Base-by-base conservation (phyloP, 2,329 filamentous ascomycete genomes). In the Alternaria postmessia region DNA sequence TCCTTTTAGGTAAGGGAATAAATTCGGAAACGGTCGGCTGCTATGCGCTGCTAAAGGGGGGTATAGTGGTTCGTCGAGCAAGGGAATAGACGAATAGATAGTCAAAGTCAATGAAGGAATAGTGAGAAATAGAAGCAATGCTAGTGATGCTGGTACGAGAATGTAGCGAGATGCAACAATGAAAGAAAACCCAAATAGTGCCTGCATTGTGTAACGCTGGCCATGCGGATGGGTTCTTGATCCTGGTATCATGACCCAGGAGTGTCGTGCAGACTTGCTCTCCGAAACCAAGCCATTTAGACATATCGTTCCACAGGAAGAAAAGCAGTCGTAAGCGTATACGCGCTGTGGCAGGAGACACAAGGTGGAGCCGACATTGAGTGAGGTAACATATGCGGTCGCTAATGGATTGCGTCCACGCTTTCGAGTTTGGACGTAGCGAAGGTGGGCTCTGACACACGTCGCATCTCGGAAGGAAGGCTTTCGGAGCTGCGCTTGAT, bases 401-500 rank as follows among this genome's bases (percentile, higher is more conserved):
- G 43, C 61, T 69, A 76, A 61, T 75, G 73, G 42, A 74, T 59
- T 42, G 65, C 59, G 46, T 77, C 73, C 42, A 75, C 59, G 54
- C 62, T 70, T 64, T 77, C 74, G 30, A 74, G 58, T 64, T 76
- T 77, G 43, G 65, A 57, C 32, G 69, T 60, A 2, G 54, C 64
- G 56, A 76, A 77, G 44, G 73, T 72, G 38, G 74, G 69, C 53
- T 79, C 77, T 53, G 74, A 77, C 32, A 71, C 71, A 51, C 75
- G 76, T 62, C 77, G 77, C 60, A 78, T 71, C 22, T 64, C 68
- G 30, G 69, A 72, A 16, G 69, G 61, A 30, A 78, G 62, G 64
- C 68, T 75, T 54, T 76, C 75, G 24, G 70, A 71, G 57, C 72
- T 76, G 66, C 88, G 86, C 47, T 91, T 87, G 36, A 96, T 82